Conservation (phyloP, 805 yeast genomes). For the Cyberlindnera misumaiensis region DNA sequence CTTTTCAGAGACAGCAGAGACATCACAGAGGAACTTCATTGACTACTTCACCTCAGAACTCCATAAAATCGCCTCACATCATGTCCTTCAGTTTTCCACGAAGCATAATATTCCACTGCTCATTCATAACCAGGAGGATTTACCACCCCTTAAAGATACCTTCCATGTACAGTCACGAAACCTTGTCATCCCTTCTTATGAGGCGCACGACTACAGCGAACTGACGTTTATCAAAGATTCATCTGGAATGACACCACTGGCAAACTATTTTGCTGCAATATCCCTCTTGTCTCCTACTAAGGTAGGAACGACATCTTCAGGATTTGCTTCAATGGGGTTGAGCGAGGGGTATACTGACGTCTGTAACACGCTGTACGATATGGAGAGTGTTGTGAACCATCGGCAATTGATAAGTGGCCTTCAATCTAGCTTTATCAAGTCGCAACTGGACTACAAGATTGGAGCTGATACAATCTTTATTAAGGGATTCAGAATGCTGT, state of each 20-base stretch:
- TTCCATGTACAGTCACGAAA: constrained; percentile 4
- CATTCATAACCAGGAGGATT: constrained; percentile 2
- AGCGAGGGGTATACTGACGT: constrained; percentile 4
- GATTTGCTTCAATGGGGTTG: constrained; percentile 8
- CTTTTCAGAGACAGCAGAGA: not conserved
- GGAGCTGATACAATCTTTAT: constrained; percentile 8
- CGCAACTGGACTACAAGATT: constrained; percentile 10
- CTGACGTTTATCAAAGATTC: constrained; percentile 10
- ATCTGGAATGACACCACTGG: constrained; percentile 10
- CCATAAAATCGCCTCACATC: constrained; percentile 9
- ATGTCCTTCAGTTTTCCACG: constrained; percentile 4
- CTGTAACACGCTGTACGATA: constrained; percentile 6
- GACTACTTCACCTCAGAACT: constrained; percentile 9
- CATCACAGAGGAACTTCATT: constrained; percentile 2
- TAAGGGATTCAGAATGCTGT: constrained; percentile 4
- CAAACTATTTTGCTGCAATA: constrained; percentile 10
- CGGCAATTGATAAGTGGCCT: constrained; percentile 10
- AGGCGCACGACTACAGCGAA: constrained; percentile 10
- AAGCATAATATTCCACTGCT: constrained; percentile 3
- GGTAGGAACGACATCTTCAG: not conserved
- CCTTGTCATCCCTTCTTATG: constrained; percentile 11
- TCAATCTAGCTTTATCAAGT: constrained; percentile 6
- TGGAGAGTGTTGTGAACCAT: constrained; percentile 11
- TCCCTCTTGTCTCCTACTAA: constrained; percentile 4
- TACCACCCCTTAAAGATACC: constrained; percentile 6